Percentiles rank a stretch among this genome's conserved stretches.
Conservation (phyloP, 208 protist genomes). For the Crithidia fasciculata region DNA sequence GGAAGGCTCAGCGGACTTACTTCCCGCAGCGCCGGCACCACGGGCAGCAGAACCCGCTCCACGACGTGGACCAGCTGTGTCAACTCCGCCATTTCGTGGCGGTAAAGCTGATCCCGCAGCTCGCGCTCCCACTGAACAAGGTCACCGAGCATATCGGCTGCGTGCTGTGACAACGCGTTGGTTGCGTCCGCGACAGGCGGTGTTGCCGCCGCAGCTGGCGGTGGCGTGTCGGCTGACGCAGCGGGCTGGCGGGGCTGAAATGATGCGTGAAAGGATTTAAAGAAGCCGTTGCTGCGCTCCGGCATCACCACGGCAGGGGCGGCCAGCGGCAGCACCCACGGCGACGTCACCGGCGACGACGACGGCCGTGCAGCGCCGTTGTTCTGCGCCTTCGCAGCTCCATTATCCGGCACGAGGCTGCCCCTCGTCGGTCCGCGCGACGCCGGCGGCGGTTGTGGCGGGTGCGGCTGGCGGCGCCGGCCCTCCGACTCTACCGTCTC, state of each 20-base stretch:
- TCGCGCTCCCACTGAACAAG: conserved; percentile 16
- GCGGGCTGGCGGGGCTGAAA: neutral
- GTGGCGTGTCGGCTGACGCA: neutral
- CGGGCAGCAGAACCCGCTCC: conserved; percentile 11
- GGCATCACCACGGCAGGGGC: no score
- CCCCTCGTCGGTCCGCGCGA: no score
- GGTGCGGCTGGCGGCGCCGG: no score
- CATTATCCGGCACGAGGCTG: no score
- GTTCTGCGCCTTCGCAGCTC: no score
- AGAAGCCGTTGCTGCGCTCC: neutral
- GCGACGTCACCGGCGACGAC: neutral
- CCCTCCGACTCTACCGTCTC: no score
- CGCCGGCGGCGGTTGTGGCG: no score
- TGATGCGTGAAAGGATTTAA: neutral
- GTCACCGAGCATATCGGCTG: neutral
- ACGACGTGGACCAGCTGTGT: conserved; percentile 15
- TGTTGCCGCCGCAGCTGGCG: neutral
- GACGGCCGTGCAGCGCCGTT: neutral
- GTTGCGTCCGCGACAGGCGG: neutral
- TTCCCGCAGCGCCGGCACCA: conserved; percentile 15
- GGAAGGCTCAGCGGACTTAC: conserved; percentile 7
- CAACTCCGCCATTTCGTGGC: conserved; percentile 28
- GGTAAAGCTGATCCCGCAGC: conserved; percentile 23
- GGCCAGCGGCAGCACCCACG: neutral
- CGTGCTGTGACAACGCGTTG: neutral